Conservation (phyloP, 331 rosid species). For the Malus hybrid region DNA sequence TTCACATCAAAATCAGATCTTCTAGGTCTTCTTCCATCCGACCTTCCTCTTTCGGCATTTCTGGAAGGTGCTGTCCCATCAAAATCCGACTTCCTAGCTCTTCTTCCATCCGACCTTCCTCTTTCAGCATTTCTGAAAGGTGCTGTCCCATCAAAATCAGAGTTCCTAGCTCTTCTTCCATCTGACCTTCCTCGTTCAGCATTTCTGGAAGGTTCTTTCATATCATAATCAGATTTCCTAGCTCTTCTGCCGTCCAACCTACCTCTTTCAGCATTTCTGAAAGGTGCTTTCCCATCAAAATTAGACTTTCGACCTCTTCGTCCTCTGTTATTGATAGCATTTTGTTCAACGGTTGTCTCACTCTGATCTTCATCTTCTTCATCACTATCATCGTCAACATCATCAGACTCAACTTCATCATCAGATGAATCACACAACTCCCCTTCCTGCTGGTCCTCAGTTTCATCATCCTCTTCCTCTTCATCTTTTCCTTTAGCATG, state of each 20-base stretch:
- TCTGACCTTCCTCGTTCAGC: conserved; percentile 19
- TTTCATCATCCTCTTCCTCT: conserved; percentile 11
- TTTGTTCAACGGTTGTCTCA: background rate
- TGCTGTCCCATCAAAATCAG: too few relatives aligned
- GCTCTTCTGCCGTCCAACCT: conserved; percentile 9
- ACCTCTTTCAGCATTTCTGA: conserved; percentile 18
- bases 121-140: too few relatives aligned
- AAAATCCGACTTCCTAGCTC: too few relatives aligned
- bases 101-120: too few relatives aligned
- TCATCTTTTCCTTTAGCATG: conserved; percentile 5
- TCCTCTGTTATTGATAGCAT: conserved; percentile 7
- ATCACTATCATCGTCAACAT: conserved; percentile 7
- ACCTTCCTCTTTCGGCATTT: too few relatives aligned
- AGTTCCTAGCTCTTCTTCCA: too few relatives aligned
- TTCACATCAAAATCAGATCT: too few relatives aligned
- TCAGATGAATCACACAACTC: conserved; percentile 30
- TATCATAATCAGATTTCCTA: conserved; percentile 14
- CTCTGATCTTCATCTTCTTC: conserved; percentile 22
- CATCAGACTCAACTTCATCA: conserved; percentile 34
- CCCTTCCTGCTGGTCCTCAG: conserved; percentile 13
- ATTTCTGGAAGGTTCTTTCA: conserved; percentile 20
- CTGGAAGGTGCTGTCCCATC: too few relatives aligned
- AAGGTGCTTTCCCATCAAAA: background rate
- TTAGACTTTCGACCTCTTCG: conserved; percentile 19
- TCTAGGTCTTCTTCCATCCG: too few relatives aligned